Conservation (phyloP, 768 basidiomycete species). For the Leccinum incarnatum region DNA sequence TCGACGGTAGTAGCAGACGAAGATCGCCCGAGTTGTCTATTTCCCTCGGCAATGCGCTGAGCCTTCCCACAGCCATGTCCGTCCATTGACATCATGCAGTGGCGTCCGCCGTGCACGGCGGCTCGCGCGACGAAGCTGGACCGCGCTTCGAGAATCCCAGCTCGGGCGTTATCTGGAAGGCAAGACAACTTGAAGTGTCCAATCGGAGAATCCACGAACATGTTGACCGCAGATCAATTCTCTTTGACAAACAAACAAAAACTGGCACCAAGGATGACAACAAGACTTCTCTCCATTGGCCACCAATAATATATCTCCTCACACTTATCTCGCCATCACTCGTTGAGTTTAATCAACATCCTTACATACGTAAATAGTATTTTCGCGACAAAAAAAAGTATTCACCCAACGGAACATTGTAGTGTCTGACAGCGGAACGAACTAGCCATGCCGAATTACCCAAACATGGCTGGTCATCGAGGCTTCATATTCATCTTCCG, state of each 20-base stretch:
- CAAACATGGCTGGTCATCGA: conserved; percentile 47
- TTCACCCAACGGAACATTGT: no score
- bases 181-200: background rate
- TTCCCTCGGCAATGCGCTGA: conserved; percentile 22
- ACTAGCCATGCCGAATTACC: conserved; percentile 36
- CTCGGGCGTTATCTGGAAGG: background rate
- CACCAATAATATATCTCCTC: background rate
- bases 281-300: background rate
- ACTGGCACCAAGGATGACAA: background rate
- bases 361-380: background rate
- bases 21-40: conserved; percentile 54
- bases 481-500: conserved; percentile 53
- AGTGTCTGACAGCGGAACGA: conserved; percentile 70
- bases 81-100: conserved; percentile 4
- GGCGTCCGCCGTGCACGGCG: conserved; percentile 16
- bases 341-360: conserved; percentile 2
- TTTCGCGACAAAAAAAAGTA: background rate
- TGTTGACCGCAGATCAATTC: background rate
- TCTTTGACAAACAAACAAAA: background rate
- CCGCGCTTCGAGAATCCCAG: conserved; percentile 6
- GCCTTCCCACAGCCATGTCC: background rate
- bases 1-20: conserved; percentile 39
- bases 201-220: background rate
- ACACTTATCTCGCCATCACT: background rate
- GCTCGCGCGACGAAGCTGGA: background rate